These are phyloP conservation scores for Phytophthora tentaculata DNA, from an alignment of 352 stramenopile genomes.

Conservation along the genomic window DNA sequence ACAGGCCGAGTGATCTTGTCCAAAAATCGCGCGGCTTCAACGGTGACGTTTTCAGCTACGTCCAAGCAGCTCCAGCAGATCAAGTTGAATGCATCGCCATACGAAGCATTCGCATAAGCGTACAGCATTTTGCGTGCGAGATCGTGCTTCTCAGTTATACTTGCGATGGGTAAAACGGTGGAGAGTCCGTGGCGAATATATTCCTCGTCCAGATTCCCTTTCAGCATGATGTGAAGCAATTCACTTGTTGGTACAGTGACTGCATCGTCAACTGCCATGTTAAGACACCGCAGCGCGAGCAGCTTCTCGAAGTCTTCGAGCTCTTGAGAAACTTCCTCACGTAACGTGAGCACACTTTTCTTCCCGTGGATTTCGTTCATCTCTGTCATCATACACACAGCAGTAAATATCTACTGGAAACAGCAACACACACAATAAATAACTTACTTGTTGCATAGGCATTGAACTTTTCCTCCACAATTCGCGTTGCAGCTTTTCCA, in stretches of 20 bases:
- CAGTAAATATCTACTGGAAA: too few species aligned
- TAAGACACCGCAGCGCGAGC: constrained; percentile 64
- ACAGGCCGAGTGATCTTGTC: constrained; percentile 55
- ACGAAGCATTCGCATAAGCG: constrained; percentile 56
- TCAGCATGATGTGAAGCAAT: constrained; percentile 65
- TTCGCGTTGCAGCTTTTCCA: constrained; percentile 44
- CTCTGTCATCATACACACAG: too few species aligned
- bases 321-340: constrained; percentile 74
- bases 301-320: constrained; percentile 73
- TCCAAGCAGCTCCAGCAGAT: constrained; percentile 82
- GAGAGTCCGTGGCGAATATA: constrained; percentile 68
- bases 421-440: too few species aligned
- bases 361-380: constrained; percentile 69
- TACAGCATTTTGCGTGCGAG: constrained; percentile 57
- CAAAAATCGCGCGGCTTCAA: constrained; percentile 68
- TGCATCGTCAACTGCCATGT: constrained; percentile 50
- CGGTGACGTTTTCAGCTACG: constrained; percentile 63
- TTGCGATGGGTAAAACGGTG: constrained; percentile 65
- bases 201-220: constrained; percentile 55
- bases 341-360: constrained; percentile 51
- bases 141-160: constrained; percentile 58
- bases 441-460: constrained; percentile 45
- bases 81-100: constrained; percentile 65
- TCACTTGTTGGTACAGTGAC: constrained; percentile 57
- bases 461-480: constrained; percentile 63